A percentile compares a stretch with the other conserved stretches of the same genome.
Conservation (phyloP, 805 yeast genomes). For the Candida tibetensis region DNA sequence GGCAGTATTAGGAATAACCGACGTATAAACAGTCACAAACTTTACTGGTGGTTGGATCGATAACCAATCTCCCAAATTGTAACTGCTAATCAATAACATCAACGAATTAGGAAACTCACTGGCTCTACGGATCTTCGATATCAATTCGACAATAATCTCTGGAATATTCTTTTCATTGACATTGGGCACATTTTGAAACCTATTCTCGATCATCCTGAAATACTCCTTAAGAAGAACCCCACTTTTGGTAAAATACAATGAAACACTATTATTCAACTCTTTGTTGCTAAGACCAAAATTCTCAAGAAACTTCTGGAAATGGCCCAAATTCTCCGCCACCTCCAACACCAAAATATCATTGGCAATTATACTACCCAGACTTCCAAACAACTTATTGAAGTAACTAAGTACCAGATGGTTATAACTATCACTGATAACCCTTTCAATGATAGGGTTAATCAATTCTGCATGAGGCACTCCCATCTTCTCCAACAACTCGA, state of each 20-base stretch:
- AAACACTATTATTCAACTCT: constrained; percentile 10
- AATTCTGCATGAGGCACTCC: constrained; percentile 6
- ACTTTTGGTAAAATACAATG: constrained; percentile 18
- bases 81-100: constrained; percentile 44
- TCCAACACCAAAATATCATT: constrained; percentile 34
- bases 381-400: constrained; percentile 15
- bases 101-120: constrained; percentile 60
- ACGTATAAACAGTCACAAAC: constrained; percentile 44
- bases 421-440: constrained; percentile 10
- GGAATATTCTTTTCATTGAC: constrained; percentile 67
- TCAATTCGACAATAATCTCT: constrained; percentile 68
- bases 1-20: constrained; percentile 41
- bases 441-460: constrained; percentile 9
- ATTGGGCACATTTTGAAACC: constrained; percentile 43
- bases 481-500: constrained; percentile 35
- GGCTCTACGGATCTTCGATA: constrained; percentile 63
- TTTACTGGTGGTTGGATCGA: constrained; percentile 55
- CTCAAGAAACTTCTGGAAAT: constrained; percentile 20
- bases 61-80: constrained; percentile 68
- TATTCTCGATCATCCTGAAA: constrained; percentile 52
- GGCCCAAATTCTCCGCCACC: constrained; percentile 43
- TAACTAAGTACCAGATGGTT: constrained; percentile 12
- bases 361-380: constrained; percentile 11
- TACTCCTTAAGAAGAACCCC: constrained; percentile 52
- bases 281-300: constrained; percentile 8